Percentiles rank a stretch among this genome's conserved stretches.
These are phyloP conservation scores for Teunomyces pallodes DNA, from an alignment of 805 yeast species.

Conservation along the genomic window DNA sequence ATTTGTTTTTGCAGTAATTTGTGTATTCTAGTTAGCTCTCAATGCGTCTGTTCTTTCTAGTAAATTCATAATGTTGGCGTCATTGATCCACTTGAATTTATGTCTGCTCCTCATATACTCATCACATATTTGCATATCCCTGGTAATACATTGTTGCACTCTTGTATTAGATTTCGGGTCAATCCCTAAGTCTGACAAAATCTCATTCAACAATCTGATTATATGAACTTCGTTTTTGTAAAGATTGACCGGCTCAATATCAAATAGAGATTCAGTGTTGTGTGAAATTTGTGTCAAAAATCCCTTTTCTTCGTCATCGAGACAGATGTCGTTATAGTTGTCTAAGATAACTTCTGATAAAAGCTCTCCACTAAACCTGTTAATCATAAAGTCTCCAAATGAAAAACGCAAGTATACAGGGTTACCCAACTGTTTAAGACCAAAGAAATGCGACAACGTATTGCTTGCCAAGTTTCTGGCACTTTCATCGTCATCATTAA, in stretches of 20 bases:
- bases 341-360: slow-evolving; percentile 4
- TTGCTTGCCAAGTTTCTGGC: slow-evolving; percentile 49
- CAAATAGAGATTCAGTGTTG: slow-evolving; percentile 45
- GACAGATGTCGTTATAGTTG: slow-evolving; percentile 9
- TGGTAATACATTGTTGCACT: neutral
- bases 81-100: neutral
- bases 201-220: neutral
- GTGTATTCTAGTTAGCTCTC: neutral
- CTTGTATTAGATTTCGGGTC: neutral
- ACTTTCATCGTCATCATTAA: slow-evolving; percentile 68
- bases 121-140: neutral
- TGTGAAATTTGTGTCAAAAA: neutral
- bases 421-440: neutral
- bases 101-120: neutral
- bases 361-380: neutral
- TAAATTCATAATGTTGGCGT: neutral
- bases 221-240: slow-evolving; percentile 48
- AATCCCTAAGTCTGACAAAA: neutral
- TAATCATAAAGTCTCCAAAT: neutral
- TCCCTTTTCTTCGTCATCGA: neutral
- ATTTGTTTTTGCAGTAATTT: neutral
- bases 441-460: slow-evolving; percentile 25
- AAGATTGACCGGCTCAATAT: slow-evolving; percentile 64
- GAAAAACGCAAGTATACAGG: neutral
- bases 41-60: neutral